Conservation (phyloP, 2,329 filamentous ascomycete species). For the Furcasterigmium sp. region DNA sequence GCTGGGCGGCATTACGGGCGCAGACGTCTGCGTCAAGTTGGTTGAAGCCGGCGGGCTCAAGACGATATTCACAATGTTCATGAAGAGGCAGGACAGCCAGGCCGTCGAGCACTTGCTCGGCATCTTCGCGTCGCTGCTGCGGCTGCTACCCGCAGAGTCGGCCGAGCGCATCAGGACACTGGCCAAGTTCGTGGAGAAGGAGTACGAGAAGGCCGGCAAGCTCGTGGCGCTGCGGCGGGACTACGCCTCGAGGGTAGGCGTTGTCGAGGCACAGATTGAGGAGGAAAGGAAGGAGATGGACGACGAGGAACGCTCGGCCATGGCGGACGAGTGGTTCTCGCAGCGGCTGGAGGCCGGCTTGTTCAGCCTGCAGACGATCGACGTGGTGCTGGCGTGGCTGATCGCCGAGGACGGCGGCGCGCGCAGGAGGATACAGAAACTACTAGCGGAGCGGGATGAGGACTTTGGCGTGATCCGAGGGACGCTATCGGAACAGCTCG, state of each 20-base stretch:
- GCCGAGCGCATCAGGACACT: conserved; percentile 75
- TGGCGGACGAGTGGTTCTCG: conserved; percentile 68
- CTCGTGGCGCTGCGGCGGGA: conserved; percentile 67
- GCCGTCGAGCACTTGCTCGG: conserved; percentile 76
- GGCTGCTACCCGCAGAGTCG: conserved; percentile 72
- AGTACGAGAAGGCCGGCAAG: conserved; percentile 78
- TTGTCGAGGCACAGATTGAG: conserved; percentile 59
- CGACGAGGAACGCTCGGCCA: conserved; percentile 53
- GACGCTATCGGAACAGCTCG: conserved; percentile 60
- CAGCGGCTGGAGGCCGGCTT: conserved; percentile 77
- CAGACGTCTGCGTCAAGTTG: conserved; percentile 65
- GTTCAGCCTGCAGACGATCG: conserved; percentile 76
- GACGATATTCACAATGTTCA: conserved; percentile 79
- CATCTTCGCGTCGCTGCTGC: conserved; percentile 78
- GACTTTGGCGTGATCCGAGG: conserved; percentile 54
- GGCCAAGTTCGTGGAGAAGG: conserved; percentile 93
- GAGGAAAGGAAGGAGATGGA: conserved; percentile 36
- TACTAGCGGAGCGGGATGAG: conserved; percentile 66
- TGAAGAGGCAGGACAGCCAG: conserved; percentile 69
- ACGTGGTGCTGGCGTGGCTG: conserved; percentile 85
- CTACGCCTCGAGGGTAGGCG: conserved; percentile 57
- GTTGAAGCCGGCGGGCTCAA: conserved; percentile 84
- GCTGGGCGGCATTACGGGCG: conserved; percentile 42
- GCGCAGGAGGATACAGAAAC: conserved; percentile 53
- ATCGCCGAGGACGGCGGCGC: conserved; percentile 82